These are phyloP conservation scores for Cytospora chrysosperma DNA, from an alignment of 2,329 filamentous ascomycete species.

Conservation along the genomic window DNA sequence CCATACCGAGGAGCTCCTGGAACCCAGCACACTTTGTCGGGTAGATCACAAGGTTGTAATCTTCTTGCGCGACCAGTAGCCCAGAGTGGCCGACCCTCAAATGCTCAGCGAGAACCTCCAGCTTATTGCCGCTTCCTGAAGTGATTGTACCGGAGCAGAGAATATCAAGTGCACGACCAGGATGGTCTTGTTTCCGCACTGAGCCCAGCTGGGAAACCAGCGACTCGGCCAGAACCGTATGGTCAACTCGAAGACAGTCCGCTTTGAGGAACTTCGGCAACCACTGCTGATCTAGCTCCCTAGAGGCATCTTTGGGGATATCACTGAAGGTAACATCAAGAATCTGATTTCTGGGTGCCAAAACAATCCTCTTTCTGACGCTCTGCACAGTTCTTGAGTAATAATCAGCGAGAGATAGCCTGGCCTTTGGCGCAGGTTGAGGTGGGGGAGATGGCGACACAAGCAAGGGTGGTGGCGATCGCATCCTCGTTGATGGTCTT, in stretches of 20 bases:
- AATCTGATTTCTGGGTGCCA: constrained; percentile 22
- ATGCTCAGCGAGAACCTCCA: constrained; percentile 32
- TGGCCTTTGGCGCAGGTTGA: constrained; percentile 15
- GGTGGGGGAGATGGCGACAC: constrained; percentile 9
- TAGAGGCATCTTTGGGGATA: constrained; percentile 24
- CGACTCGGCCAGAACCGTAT: constrained; percentile 32
- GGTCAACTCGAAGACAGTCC: constrained; percentile 32
- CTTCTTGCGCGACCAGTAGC: constrained; percentile 33
- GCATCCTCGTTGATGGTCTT: not conserved
- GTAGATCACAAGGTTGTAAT: constrained; percentile 42
- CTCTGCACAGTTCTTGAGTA: constrained; percentile 21
- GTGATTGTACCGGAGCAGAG: constrained; percentile 31
- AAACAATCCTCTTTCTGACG: constrained; percentile 27
- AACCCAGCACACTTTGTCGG: constrained; percentile 39
- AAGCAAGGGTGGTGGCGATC: constrained; percentile 7
- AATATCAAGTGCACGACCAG: not conserved
- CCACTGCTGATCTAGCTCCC: constrained; percentile 26
- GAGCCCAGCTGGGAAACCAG: constrained; percentile 23
- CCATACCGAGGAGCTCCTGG: constrained; percentile 27
- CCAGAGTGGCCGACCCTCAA: constrained; percentile 39
- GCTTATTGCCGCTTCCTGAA: not conserved
- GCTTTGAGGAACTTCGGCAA: constrained; percentile 28
- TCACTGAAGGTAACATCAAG: constrained; percentile 30
- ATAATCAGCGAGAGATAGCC: constrained; percentile 17
- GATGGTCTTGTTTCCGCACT: constrained; percentile 18